These are phyloP conservation scores for Pseudocercospora fuligena DNA, from an alignment of 2,329 filamentous ascomycete species.

Conservation along the genomic window DNA sequence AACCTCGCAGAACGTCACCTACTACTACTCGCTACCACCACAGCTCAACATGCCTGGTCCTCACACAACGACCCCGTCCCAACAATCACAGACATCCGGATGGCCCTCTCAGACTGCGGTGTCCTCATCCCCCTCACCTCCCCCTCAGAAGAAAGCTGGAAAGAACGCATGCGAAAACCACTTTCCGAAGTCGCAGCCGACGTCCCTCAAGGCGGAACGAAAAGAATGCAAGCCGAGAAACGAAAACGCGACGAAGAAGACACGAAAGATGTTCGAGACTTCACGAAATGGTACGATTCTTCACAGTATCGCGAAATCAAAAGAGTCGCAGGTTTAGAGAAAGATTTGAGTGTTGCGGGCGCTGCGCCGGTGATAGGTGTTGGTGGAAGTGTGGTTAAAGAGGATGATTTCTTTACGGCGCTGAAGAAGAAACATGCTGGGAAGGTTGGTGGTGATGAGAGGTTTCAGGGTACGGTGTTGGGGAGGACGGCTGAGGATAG, in stretches of 20 bases:
- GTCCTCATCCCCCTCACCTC: constrained; percentile 71
- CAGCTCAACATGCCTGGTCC: constrained; percentile 71
- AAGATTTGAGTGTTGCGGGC: constrained; percentile 55
- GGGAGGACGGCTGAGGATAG: constrained; percentile 74
- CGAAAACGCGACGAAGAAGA: constrained; percentile 69
- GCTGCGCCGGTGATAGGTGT: constrained; percentile 46
- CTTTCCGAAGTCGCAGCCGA: constrained; percentile 49
- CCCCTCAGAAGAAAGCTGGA: constrained; percentile 70
- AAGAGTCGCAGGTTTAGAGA: constrained; percentile 71
- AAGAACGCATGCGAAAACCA: constrained; percentile 55
- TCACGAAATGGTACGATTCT: constrained; percentile 78
- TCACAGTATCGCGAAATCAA: constrained; percentile 77
- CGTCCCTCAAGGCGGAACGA: constrained; percentile 39
- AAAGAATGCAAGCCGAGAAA: constrained; percentile 45
- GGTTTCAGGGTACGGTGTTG: constrained; percentile 82
- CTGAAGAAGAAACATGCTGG: constrained; percentile 92
- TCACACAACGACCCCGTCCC: constrained; percentile 70
- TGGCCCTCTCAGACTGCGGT: constrained; percentile 82
- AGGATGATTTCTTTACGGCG: constrained; percentile 57
- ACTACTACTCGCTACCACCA: constrained; percentile 71
- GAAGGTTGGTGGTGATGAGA: constrained; percentile 67
- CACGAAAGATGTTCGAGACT: constrained; percentile 74
- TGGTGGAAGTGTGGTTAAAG: constrained; percentile 45
- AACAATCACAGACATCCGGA: constrained; percentile 76
- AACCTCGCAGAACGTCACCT: constrained; percentile 86